Evolutionary conservation across 192 early-diverging fungal genomes (phyloP).

Genomic region (Backusella tarrabulga): DNA sequence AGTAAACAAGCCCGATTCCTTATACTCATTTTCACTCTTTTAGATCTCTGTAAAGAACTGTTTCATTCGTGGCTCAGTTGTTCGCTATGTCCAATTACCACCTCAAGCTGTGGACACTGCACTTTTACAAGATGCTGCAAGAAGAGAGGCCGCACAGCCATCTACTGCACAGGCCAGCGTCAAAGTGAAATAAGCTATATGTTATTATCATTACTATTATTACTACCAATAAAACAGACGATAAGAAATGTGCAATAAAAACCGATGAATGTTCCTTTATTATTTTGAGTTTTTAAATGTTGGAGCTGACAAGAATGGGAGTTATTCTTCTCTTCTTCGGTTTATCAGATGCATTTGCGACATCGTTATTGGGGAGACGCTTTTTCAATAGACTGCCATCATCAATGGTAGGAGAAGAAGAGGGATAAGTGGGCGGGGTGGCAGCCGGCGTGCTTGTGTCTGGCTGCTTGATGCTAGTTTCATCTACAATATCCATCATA

Average conservation of each 20-base stretch:
- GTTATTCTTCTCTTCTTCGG: conserved; percentile 29
- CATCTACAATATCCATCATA: neutral
- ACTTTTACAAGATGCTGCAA: conserved; percentile 93
- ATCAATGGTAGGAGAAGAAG: neutral
- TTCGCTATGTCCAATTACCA: conserved; percentile 93
- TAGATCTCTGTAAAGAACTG: conserved; percentile 97
- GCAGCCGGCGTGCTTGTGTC: too few relatives aligned
- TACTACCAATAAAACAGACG: too few relatives aligned
- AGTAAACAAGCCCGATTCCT: neutral
- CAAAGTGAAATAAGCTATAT: conserved; percentile 32
- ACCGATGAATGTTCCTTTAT: neutral
- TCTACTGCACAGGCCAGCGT: conserved; percentile 42
- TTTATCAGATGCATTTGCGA: neutral
- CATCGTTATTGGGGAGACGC: neutral
- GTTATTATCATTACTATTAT: neutral
- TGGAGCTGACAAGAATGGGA: conserved; percentile 21
- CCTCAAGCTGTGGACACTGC: conserved; percentile 89
- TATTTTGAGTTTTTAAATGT: neutral
- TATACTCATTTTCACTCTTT: neutral
- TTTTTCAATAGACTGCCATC: neutral
- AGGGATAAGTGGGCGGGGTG: neutral
- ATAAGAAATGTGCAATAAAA: neutral
- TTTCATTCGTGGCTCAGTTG: conserved; percentile 98
- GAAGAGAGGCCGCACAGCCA: conserved; percentile 82
- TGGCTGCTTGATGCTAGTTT: neutral